Evolutionary conservation across 2,329 filamentous ascomycete species (phyloP).

Genomic region (Setomelanomma holmii): DNA sequence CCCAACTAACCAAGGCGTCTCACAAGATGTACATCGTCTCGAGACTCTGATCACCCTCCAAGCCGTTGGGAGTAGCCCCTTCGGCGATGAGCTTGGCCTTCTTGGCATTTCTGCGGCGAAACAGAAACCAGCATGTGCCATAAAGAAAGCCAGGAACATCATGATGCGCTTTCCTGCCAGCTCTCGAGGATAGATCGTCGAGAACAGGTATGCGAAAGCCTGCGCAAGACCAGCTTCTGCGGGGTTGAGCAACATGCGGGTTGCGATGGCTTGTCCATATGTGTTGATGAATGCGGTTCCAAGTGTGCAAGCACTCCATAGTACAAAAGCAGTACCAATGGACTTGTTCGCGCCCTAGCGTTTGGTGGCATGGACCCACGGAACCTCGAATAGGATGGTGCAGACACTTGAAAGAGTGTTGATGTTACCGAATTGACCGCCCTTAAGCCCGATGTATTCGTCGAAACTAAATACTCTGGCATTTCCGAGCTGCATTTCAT

Average conservation of each 20-base stretch:
- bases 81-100: slow-evolving; percentile 37
- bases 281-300: slow-evolving; percentile 41
- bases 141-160: slow-evolving; percentile 30
- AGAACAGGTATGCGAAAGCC: slow-evolving; percentile 34
- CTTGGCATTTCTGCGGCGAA: slow-evolving; percentile 31
- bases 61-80: slow-evolving; percentile 23
- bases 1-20: not conserved
- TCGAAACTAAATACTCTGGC: slow-evolving; percentile 35
- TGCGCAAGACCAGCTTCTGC: slow-evolving; percentile 39
- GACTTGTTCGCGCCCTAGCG: slow-evolving; percentile 26
- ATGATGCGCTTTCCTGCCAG: slow-evolving; percentile 35
- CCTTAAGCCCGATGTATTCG: slow-evolving; percentile 38
- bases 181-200: slow-evolving; percentile 35
- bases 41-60: slow-evolving; percentile 16
- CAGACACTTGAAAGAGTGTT: slow-evolving; percentile 40
- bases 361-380: slow-evolving; percentile 34
- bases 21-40: slow-evolving; percentile 16
- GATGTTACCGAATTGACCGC: slow-evolving; percentile 41
- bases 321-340: slow-evolving; percentile 23
- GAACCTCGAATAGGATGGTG: slow-evolving; percentile 30
- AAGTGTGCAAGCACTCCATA: slow-evolving; percentile 34
- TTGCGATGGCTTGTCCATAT: slow-evolving; percentile 33
- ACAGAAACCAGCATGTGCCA: slow-evolving; percentile 31
- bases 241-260: slow-evolving; percentile 35
- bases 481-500: slow-evolving; percentile 26